Percentiles rank a stretch among this genome's conserved stretches.
Conservation (phyloP, 192 early-diverging fungal species). For the Coemansia sp. region DNA sequence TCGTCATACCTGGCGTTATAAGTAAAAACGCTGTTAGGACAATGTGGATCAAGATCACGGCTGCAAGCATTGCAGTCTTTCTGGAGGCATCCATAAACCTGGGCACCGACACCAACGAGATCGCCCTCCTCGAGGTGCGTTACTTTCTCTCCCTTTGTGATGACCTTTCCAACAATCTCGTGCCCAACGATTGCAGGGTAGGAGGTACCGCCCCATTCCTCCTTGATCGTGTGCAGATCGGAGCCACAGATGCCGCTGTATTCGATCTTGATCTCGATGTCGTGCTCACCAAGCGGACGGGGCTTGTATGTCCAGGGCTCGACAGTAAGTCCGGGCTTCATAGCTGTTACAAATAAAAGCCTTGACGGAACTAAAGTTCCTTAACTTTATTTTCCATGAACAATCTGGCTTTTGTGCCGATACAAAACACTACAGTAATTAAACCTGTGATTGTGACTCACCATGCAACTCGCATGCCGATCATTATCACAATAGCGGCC, state of each 20-base stretch:
- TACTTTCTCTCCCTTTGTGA: constrained; percentile 60
- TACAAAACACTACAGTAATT: too few species aligned
- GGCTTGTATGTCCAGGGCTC: constrained; percentile 60
- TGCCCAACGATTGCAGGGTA: constrained; percentile 64
- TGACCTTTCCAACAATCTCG: constrained; percentile 67
- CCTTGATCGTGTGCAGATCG: constrained; percentile 70
- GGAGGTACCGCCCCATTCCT: constrained; percentile 57
- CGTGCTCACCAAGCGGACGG: constrained; percentile 59
- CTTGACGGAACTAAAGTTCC: too few species aligned
- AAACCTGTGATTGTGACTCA: too few species aligned
- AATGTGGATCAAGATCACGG: constrained; percentile 47
- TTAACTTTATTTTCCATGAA: too few species aligned
- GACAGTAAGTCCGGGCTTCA: constrained; percentile 31
- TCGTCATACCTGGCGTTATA: constrained; percentile 59
- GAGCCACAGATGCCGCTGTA: constrained; percentile 78
- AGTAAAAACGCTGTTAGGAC: constrained; percentile 49
- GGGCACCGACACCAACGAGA: constrained; percentile 67
- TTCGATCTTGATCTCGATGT: constrained; percentile 73
- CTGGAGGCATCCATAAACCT: constrained; percentile 59
- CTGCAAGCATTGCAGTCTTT: constrained; percentile 57
- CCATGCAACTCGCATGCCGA: too few species aligned
- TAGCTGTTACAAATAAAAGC: too few species aligned
- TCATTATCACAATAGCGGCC: too few species aligned
- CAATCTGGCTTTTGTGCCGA: too few species aligned
- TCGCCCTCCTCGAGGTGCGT: constrained; percentile 60